A percentile compares a stretch with the other conserved stretches of the same genome.
These are phyloP conservation scores for Pseudogymnoascus sp. DNA, from an alignment of 2,329 filamentous ascomycete genomes.

Conservation along the genomic window DNA sequence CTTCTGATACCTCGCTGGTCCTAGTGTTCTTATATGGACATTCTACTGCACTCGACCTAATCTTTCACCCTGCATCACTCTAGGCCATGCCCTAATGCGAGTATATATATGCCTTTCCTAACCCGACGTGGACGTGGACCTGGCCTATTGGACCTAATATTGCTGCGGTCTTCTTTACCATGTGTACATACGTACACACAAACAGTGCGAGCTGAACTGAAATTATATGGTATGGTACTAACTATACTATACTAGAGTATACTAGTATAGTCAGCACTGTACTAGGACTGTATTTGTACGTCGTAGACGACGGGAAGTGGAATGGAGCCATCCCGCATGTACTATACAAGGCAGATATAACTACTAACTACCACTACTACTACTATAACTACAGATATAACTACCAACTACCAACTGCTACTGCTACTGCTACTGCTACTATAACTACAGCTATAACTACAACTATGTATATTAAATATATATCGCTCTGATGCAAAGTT, in stretches of 20 bases:
- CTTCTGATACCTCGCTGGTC: neutral
- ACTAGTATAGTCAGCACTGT: neutral
- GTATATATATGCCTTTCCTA: neutral
- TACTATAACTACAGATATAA: neutral
- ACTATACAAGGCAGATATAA: neutral
- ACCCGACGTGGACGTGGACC: neutral
- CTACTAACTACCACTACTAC: neutral
- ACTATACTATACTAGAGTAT: neutral
- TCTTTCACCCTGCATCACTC: neutral
- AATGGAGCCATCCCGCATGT: slow-evolving; percentile 1
- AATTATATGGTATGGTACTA: neutral
- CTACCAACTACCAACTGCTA: neutral
- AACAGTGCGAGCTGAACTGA: neutral
- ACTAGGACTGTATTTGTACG: too few species aligned
- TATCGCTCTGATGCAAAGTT: neutral
- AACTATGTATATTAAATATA: neutral
- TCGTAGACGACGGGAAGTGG: neutral
- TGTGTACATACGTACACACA: neutral
- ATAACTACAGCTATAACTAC: too few species aligned
- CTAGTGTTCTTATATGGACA: neutral
- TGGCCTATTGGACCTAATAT: neutral
- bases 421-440: too few species aligned
- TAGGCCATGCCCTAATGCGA: slow-evolving; percentile 1
- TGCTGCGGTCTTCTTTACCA: neutral
- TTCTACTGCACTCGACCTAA: neutral